A percentile compares a stretch with the other conserved stretches of the same genome.
phyloP scores from a whole-genome alignment of 2,329 filamentous ascomycete species.

The Davidsoniella neocaledoniae region DNA sequence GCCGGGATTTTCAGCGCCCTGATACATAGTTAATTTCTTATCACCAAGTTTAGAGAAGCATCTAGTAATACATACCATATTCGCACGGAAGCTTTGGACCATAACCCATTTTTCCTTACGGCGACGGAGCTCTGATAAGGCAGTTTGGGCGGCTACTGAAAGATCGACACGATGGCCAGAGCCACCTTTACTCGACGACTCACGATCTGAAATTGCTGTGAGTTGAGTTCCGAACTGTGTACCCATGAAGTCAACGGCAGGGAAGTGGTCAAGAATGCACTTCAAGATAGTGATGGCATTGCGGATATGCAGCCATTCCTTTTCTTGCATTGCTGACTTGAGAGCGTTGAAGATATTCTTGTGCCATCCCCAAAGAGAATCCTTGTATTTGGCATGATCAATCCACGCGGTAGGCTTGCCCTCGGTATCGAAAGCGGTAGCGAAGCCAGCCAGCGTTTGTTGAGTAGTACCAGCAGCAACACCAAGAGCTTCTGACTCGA shows the following conservation, averaged over 20 bases:
- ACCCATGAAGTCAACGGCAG: conserved; percentile 79
- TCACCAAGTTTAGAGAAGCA: conserved; percentile 14
- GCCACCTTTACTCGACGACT: conserved; percentile 32
- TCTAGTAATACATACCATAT: conserved; percentile 31
- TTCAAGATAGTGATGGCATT: conserved; percentile 88
- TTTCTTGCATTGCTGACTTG: conserved; percentile 62
- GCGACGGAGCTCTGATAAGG: conserved; percentile 52
- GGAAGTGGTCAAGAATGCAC: conserved; percentile 64
- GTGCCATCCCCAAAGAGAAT: conserved; percentile 81
- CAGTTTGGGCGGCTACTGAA: conserved; percentile 54
- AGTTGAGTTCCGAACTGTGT: conserved; percentile 45
- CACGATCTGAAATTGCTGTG: conserved; percentile 47
- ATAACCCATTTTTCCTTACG: conserved; percentile 53
- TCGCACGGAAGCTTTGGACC: conserved; percentile 55
- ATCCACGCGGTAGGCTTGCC: conserved; percentile 50
- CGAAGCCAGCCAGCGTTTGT: conserved; percentile 57
- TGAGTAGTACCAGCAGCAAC: conserved; percentile 24
- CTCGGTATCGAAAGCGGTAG: conserved; percentile 46
- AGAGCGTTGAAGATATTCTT: conserved; percentile 63
- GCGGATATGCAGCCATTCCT: conserved; percentile 94
- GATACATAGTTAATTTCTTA: neutral
- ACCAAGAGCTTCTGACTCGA: conserved; percentile 64
- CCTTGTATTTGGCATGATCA: conserved; percentile 73
- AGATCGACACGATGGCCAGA: conserved; percentile 52
- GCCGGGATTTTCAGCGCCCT: neutral